Evolutionary conservation across 2,329 filamentous ascomycete species (phyloP), one percentile per base, ranked within the genome.

Genomic region (Ophiostoma sp.): DNA sequence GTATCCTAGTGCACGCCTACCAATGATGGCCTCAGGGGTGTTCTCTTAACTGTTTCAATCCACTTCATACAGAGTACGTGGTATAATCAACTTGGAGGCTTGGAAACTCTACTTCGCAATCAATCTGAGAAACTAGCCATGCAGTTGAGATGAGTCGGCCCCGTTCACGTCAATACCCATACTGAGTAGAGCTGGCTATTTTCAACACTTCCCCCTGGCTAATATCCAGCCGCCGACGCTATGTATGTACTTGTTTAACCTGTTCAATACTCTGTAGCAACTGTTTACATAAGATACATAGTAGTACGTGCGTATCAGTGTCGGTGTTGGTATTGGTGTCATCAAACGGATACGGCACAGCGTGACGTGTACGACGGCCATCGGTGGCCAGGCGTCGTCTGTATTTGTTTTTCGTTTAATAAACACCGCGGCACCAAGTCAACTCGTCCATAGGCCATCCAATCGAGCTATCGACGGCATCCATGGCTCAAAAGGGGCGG

Each of bases 161-260:
- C 48, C 48, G 39, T 52, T n/a, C 20, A 6, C 20, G 5, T 52
- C 48, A 52, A n/a, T 23, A 20, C 52, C 52, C 27, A 27, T 57
- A 57, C 44, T 20, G 44, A 48, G 20, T n/a, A 17, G 27, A 31
- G 27, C 44, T 20, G 44, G 15, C 44, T n/a, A 48, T 48, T 20
- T 27, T 27, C 52, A 57, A 57, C 6, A 57, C 52, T 57, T 27
- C 11, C 52, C 52, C 52, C 52, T 57, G 52, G 23, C 52, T 57
- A 57, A 27, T 57, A 4, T 57, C n/a, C n/a, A 57, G 52, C 52
- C n/a, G 52, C 52, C 52, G 52, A 57, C 17, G 52, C 48, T 52
- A n/a, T n/a, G 48, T 52, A 8, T 20, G 48, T 23, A 10, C 48
- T 7, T n/a, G 48, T 7, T 13, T 13, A 41, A 41, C 39, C 6